phyloP scores from a whole-genome alignment of 176 grass and related monocot genomes.

The Raddia guianensis region DNA sequence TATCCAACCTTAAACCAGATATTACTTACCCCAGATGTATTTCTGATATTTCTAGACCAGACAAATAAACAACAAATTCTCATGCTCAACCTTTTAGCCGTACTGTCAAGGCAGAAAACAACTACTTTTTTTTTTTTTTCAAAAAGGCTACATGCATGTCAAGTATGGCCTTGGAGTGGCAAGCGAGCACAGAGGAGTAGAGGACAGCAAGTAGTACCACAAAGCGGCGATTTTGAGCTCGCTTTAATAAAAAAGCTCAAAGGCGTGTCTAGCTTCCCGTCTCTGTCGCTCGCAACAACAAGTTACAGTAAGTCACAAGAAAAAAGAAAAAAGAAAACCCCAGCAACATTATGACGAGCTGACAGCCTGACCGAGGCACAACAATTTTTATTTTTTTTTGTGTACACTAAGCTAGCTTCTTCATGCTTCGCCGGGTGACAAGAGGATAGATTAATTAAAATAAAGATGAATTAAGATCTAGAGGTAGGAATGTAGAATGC shows the following conservation, averaged over 20 bases:
- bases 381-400: not conserved
- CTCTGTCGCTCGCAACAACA: not conserved
- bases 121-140: too few species aligned
- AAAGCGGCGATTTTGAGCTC: not conserved
- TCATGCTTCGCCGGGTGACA: not conserved
- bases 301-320: not conserved
- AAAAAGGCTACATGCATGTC: too few species aligned
- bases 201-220: not conserved
- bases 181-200: not conserved
- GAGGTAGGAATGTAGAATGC: too few species aligned
- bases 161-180: not conserved
- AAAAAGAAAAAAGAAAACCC: not conserved
- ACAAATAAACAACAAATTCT: too few species aligned
- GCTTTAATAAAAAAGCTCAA: conserved; percentile 12
- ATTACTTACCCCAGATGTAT: too few species aligned
- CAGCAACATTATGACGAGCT: not conserved
- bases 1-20: too few species aligned
- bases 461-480: too few species aligned
- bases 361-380: not conserved
- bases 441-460: not conserved
- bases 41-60: too few species aligned
- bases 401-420: too few species aligned
- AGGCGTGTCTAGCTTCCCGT: not conserved
- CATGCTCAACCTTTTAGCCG: too few species aligned
- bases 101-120: too few species aligned